These are phyloP conservation scores for Pseudogymnoascus sp. DNA, from an alignment of 2,329 filamentous ascomycete genomes.

Conservation along the genomic window DNA sequence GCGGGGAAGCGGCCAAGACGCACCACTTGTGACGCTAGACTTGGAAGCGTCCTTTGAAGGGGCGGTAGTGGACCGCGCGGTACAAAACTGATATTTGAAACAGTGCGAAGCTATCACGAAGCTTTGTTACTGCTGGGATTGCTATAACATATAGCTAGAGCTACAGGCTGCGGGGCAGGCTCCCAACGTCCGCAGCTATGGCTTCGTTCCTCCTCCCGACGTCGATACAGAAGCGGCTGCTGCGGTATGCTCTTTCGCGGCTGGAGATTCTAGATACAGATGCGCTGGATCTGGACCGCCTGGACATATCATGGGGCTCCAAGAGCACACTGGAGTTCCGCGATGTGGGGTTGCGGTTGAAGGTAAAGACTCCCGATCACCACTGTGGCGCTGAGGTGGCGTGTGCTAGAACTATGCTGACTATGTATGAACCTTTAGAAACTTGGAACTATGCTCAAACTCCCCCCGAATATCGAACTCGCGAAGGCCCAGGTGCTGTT, in stretches of 20 bases:
- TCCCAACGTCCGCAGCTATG: conserved; percentile 21
- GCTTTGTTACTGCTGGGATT: neutral
- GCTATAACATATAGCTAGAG: neutral
- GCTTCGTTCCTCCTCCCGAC: conserved; percentile 37
- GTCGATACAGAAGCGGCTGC: conserved; percentile 80
- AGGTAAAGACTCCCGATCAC: conserved; percentile 42
- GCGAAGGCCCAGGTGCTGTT: conserved; percentile 68
- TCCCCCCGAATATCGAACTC: conserved; percentile 67
- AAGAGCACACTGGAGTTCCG: conserved; percentile 78
- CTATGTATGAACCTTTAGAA: conserved; percentile 49
- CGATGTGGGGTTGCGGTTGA: conserved; percentile 74
- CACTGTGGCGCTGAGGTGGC: neutral
- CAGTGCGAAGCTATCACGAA: neutral
- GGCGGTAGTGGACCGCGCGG: neutral
- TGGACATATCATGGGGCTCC: conserved; percentile 77
- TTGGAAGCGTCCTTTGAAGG: conserved; percentile 4
- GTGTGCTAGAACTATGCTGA: neutral
- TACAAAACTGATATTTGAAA: conserved; percentile 6
- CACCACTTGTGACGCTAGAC: conserved; percentile 6
- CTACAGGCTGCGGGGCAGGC: conserved; percentile 2
- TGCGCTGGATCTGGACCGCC: conserved; percentile 74
- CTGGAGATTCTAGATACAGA: conserved; percentile 85
- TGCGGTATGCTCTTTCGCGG: conserved; percentile 77
- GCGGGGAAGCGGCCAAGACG: conserved; percentile 7
- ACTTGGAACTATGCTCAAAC: conserved; percentile 65